Evolutionary conservation across 768 basidiomycete species (phyloP).

Genomic region (Tephrocybe sp.): DNA sequence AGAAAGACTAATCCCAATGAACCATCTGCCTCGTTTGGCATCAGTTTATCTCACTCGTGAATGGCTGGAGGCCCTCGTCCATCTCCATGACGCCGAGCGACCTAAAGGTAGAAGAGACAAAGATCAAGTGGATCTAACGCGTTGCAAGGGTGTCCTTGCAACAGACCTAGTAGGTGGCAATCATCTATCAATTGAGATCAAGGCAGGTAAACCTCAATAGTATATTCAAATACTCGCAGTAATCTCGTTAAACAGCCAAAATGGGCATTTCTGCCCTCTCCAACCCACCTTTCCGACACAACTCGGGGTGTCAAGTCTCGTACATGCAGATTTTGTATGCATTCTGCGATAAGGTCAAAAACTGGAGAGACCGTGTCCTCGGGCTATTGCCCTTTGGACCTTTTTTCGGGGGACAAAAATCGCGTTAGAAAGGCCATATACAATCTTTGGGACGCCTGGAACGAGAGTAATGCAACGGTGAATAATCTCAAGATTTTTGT

Average conservation of each 20-base stretch:
- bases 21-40: slow-evolving; percentile 59
- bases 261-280: slow-evolving; percentile 89
- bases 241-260: slow-evolving; percentile 81
- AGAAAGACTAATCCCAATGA: slow-evolving; percentile 57
- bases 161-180: slow-evolving; percentile 74
- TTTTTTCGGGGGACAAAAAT: slow-evolving; percentile 71
- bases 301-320: slow-evolving; percentile 61
- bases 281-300: slow-evolving; percentile 55
- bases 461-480: slow-evolving; percentile 53
- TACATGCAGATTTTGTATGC: slow-evolving; percentile 93
- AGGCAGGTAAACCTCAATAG: slow-evolving; percentile 50
- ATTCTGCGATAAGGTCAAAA: slow-evolving; percentile 54
- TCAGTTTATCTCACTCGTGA: slow-evolving; percentile 43
- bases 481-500: slow-evolving; percentile 88
- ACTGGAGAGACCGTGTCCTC: slow-evolving; percentile 37
- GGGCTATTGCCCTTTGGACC: slow-evolving; percentile 86
- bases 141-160: slow-evolving; percentile 66
- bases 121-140: slow-evolving; percentile 59
- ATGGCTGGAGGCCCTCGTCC: slow-evolving; percentile 64
- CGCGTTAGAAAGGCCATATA: slow-evolving; percentile 67
- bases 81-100: slow-evolving; percentile 46
- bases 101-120: slow-evolving; percentile 54
- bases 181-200: slow-evolving; percentile 84
- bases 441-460: slow-evolving; percentile 75
- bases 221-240: not conserved